Conservation (phyloP, 169 alveolate species). For the Sarcocystis neurona region DNA sequence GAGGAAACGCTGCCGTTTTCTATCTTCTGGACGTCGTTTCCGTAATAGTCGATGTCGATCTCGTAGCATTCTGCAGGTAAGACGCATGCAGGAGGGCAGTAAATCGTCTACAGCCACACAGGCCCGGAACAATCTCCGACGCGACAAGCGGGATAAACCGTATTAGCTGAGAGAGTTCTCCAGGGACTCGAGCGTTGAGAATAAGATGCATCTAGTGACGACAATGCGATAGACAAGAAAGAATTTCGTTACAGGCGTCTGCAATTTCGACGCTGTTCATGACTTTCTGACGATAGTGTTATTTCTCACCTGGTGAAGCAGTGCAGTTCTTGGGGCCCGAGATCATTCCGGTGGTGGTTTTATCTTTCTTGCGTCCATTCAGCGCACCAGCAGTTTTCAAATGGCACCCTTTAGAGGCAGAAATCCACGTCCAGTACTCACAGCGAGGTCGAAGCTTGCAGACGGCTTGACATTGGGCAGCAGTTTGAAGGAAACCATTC, state of each 20-base stretch:
- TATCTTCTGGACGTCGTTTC: conserved; percentile 9
- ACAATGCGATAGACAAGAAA: too few relatives aligned
- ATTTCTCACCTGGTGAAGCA: neutral
- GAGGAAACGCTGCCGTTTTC: conserved; percentile 1
- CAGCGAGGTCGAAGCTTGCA: neutral
- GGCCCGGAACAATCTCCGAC: too few relatives aligned
- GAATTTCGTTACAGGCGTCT: too few relatives aligned
- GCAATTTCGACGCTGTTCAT: too few relatives aligned
- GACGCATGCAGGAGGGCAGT: too few relatives aligned
- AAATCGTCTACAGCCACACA: too few relatives aligned
- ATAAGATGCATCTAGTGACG: too few relatives aligned
- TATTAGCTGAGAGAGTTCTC: too few relatives aligned
- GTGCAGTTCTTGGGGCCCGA: conserved; percentile 46
- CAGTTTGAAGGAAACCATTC: neutral
- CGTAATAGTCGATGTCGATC: conserved; percentile 29
- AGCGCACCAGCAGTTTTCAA: conserved; percentile 14
- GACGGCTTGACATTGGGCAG: conserved; percentile 23
- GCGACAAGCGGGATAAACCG: too few relatives aligned
- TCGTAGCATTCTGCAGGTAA: conserved; percentile 22
- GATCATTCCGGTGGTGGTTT: neutral
- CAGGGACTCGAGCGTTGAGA: too few relatives aligned
- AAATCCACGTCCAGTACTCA: conserved; percentile 30
- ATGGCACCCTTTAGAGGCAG: conserved; percentile 3
- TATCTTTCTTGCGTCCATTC: neutral
- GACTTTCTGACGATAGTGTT: too few relatives aligned